Evolutionary conservation across 208 protist genomes (phyloP), one percentile per base, ranked within the genome.

Genomic region (Acanthamoeba triangularis): DNA sequence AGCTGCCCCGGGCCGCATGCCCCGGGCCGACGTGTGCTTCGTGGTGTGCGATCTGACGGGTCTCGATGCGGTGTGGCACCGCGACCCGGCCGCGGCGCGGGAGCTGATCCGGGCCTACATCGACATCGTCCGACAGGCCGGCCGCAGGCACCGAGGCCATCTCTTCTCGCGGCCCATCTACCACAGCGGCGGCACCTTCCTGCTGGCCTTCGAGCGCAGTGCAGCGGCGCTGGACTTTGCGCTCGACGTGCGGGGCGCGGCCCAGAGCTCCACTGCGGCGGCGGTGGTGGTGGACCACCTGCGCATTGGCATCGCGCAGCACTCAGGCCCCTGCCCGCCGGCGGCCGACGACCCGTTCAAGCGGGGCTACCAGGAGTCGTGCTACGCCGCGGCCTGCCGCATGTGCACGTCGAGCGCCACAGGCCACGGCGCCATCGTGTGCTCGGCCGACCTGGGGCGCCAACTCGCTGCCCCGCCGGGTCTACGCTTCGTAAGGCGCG

Each of bases 111-210:
- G 35, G 28, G 18, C 30, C 35, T 80, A 49, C 69, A 47, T 35
- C 69, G 37, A 80, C 35, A 7, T 80, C 16, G 69, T 80, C 28
- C 69, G 69, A 25, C 30, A 47, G 69, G 35, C 30, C 30, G 1
- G 69, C 69, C 30, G 37, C 35, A 47, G 20, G 35, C 69, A 80
- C 69, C 35, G 69, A 0, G 69, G 69, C 69, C 69, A 80, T 11
- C 30, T 80, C 69, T 80, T 80, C 69, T 80, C 69, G 6, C 30
- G 35, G 37, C 69, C 69, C 69, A 80, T 35, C 69, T 80, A 35
- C 69, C 69, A 80, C 69, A 80, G 69, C 69, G 69, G 69, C 69
- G 69, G 69, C 69, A 80, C 69, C 3, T 80, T 80, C 69, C 30
- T 80, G 69, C 8, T 80, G 14, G 69, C 69, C 0, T 80, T 80